These are phyloP conservation scores for Dictyostelium capitatum DNA, from an alignment of 78 protist species.

Conservation along the genomic window DNA sequence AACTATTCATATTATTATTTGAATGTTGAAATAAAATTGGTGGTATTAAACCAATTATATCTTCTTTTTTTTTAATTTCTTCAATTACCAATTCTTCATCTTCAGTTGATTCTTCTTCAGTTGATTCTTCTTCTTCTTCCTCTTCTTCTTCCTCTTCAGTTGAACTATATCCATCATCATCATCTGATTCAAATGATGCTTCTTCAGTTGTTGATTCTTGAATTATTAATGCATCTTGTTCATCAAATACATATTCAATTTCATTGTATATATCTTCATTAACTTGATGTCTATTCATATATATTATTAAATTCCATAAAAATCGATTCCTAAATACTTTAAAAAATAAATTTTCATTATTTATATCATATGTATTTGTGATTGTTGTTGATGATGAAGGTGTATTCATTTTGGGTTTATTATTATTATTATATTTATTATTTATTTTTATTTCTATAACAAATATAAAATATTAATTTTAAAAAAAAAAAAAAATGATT, in stretches of 20 bases:
- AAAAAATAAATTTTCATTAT: background rate
- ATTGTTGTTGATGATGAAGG: too few species aligned
- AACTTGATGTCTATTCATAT: background rate
- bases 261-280: constrained; percentile 2
- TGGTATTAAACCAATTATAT: background rate
- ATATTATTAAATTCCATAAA: constrained; percentile 1
- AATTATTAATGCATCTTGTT: background rate
- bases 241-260: background rate
- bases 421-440: background rate
- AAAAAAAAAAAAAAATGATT: too few species aligned
- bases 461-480: background rate
- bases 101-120: background rate
- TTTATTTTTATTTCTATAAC: background rate
- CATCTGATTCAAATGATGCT: background rate
- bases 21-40: background rate
- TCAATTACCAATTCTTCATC: background rate
- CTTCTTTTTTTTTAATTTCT: background rate
- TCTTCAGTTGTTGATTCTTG: background rate
- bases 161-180: background rate
- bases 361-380: background rate
- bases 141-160: background rate
- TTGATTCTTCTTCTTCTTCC: background rate
- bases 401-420: background rate
- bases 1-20: background rate
- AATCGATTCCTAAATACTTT: background rate